Evolutionary conservation across 208 protist genomes (phyloP).

Genomic region (Histomonas meleagridis): DNA sequence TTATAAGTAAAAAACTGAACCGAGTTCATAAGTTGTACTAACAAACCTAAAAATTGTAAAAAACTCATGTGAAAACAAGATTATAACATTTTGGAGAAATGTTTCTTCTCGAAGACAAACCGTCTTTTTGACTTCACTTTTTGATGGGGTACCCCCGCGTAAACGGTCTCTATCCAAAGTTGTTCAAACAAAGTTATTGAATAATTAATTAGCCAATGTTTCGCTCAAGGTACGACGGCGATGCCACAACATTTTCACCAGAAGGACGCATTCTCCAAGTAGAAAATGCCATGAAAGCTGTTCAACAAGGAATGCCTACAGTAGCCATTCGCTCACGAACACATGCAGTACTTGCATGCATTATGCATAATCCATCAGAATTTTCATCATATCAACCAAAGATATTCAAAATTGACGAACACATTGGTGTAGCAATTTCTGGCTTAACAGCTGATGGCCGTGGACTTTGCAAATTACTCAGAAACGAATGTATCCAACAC

Average conservation of each 20-base stretch:
- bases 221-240: constrained; percentile 68
- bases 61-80: too few species aligned
- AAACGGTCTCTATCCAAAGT: too few species aligned
- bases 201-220: too few species aligned
- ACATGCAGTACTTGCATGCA: constrained; percentile 74
- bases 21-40: too few species aligned
- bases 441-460: constrained; percentile 89
- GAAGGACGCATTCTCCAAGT: constrained; percentile 63
- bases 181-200: too few species aligned
- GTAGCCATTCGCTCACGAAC: constrained; percentile 82
- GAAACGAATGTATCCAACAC: constrained; percentile 87
- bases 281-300: constrained; percentile 97
- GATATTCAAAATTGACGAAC: constrained; percentile 73
- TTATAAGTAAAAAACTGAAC: too few species aligned
- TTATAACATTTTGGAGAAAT: too few species aligned
- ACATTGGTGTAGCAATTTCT: constrained; percentile 87
- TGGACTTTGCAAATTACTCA: constrained; percentile 70
- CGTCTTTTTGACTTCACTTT: too few species aligned
- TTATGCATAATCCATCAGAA: constrained; percentile 71
- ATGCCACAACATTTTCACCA: constrained; percentile 95
- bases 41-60: too few species aligned
- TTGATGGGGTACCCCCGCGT: too few species aligned
- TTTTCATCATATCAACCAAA: constrained; percentile 80
- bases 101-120: too few species aligned
- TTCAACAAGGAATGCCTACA: constrained; percentile 89